Evolutionary conservation across 108 stramenopile species (phyloP).

Genomic region (Seminavis robusta): DNA sequence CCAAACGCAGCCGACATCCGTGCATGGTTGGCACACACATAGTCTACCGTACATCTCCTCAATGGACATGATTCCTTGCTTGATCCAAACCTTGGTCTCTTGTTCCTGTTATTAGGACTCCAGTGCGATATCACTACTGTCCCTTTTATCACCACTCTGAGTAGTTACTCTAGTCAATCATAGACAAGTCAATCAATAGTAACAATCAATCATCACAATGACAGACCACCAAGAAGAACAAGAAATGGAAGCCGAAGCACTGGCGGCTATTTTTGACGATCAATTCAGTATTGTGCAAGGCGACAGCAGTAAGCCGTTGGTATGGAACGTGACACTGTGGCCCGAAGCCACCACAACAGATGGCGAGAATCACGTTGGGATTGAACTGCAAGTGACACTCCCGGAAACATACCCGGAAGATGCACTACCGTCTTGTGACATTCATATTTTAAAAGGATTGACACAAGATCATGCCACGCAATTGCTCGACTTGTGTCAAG

Average conservation of each 20-base stretch:
- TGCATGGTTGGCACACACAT: too few relatives aligned
- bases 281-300: slow-evolving; percentile 16
- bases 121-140: too few relatives aligned
- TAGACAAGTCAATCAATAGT: too few relatives aligned
- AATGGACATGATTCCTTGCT: too few relatives aligned
- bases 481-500: slow-evolving; percentile 51
- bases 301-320: slow-evolving; percentile 49
- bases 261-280: slow-evolving; percentile 77
- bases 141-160: too few relatives aligned
- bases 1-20: too few relatives aligned
- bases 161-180: too few relatives aligned
- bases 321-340: slow-evolving; percentile 69
- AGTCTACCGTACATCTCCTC: too few relatives aligned
- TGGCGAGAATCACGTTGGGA: slow-evolving; percentile 72
- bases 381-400: slow-evolving; percentile 56
- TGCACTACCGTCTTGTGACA: slow-evolving; percentile 50
- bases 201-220: too few relatives aligned
- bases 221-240: slow-evolving; percentile 81
- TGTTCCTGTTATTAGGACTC: too few relatives aligned
- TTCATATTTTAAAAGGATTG: slow-evolving; percentile 74
- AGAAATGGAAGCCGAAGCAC: slow-evolving; percentile 87
- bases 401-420: slow-evolving; percentile 66
- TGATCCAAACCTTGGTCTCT: too few relatives aligned
- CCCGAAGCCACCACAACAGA: slow-evolving; percentile 58
- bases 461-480: slow-evolving; percentile 41